phyloP scores from a whole-genome alignment of 192 early-diverging fungal genomes.

The Backusella westeae region DNA sequence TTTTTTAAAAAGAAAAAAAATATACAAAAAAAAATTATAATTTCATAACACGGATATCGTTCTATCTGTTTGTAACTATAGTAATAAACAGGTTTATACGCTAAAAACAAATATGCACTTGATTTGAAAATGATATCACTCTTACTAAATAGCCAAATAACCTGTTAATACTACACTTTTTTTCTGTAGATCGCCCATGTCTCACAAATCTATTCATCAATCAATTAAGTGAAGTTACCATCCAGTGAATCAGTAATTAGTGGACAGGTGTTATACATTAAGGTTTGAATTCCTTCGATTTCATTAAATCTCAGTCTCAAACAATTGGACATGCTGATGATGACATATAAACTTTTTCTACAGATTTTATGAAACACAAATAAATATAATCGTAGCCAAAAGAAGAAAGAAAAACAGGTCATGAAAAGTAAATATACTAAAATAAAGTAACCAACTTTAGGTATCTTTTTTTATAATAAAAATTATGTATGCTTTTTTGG shows the following conservation, averaged over 20 bases:
- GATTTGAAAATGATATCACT: neutral
- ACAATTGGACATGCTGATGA: neutral
- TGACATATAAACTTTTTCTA: neutral
- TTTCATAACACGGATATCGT: neutral
- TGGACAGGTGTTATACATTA: neutral
- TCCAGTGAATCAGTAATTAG: neutral
- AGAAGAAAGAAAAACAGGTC: neutral
- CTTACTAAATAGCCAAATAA: neutral
- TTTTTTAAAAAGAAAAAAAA: neutral
- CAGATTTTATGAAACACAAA: conserved; percentile 2
- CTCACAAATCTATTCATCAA: neutral
- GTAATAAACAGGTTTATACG: neutral
- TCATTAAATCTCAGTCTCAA: neutral
- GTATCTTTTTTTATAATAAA: neutral
- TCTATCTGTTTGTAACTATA: neutral
- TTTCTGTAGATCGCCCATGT: neutral
- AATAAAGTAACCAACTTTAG: neutral
- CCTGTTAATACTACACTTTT: neutral
- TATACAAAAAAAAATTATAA: neutral
- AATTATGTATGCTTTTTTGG: neutral
- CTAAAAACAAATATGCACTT: conserved; percentile 5
- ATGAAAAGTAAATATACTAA: neutral
- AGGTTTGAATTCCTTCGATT: neutral
- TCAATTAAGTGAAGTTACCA: too few species aligned
- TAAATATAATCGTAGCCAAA: neutral